phyloP scores from a whole-genome alignment of 148 eudicot genomes.

The Bassia scoparia region DNA sequence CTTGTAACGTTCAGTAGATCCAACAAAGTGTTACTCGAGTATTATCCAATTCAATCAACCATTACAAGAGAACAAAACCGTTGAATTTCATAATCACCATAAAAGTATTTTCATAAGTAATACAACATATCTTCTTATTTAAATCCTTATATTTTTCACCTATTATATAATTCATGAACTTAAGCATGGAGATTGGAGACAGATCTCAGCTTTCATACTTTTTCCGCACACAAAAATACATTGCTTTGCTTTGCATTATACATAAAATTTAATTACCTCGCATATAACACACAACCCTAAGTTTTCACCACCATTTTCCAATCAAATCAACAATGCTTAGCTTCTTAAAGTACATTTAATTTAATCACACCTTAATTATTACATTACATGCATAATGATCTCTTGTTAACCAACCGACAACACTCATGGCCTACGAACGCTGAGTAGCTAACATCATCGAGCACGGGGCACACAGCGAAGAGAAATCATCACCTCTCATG shows the following conservation, averaged over 20 bases:
- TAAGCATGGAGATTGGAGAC: slow-evolving; percentile 13
- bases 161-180: slow-evolving; percentile 19
- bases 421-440: slow-evolving; percentile 51
- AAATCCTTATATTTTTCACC: not conserved
- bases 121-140: slow-evolving; percentile 11
- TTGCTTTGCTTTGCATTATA: slow-evolving; percentile 23
- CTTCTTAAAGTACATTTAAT: not conserved
- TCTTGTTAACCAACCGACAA: not conserved
- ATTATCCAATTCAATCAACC: not conserved
- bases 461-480: slow-evolving; percentile 81
- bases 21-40: no score
- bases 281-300: slow-evolving; percentile 1
- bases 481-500: slow-evolving; percentile 68
- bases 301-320: slow-evolving; percentile 5
- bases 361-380: not conserved
- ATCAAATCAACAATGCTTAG: slow-evolving; percentile 12
- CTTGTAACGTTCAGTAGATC: no score
- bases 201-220: slow-evolving; percentile 12
- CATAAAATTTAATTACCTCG: slow-evolving; percentile 5
- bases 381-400: not conserved
- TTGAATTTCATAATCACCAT: not conserved
- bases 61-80: not conserved
- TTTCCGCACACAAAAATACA: slow-evolving; percentile 21
- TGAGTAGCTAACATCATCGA: slow-evolving; percentile 72
- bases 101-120: slow-evolving; percentile 13